A percentile compares a stretch with the other conserved stretches of the same genome.
phyloP scores from a whole-genome alignment of 495 filamentous ascomycete species.

The Podospora pseudopauciseta region DNA sequence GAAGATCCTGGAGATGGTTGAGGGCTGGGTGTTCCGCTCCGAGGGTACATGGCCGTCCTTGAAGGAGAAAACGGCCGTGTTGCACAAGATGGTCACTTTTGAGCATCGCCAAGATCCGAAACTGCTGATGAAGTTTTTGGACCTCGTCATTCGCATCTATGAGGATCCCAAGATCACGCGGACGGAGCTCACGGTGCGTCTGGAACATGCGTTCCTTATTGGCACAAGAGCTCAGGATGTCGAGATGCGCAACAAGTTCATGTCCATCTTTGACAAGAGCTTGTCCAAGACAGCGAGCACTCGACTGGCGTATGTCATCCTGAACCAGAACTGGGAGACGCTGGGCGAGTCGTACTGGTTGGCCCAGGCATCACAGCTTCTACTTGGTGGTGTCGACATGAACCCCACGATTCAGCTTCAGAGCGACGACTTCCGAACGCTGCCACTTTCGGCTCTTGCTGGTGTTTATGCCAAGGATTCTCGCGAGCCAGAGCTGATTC shows the following conservation, averaged over 20 bases:
- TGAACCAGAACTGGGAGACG: constrained; percentile 96
- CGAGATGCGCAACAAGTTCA: constrained; percentile 94
- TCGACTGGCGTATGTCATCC: constrained; percentile 80
- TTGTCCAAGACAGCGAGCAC: constrained; percentile 81
- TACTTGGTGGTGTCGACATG: constrained; percentile 88
- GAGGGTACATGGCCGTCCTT: constrained; percentile 91
- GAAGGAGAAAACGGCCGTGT: constrained; percentile 95
- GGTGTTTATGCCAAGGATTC: constrained; percentile 66
- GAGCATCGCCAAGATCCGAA: constrained; percentile 77
- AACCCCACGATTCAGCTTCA: constrained; percentile 70
- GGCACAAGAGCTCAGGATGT: constrained; percentile 91
- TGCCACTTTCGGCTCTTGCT: constrained; percentile 66
- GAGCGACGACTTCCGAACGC: constrained; percentile 74
- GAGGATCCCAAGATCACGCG: constrained; percentile 92
- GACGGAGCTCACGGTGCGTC: constrained; percentile 89
- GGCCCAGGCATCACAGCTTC: constrained; percentile 83
- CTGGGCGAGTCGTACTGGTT: constrained; percentile 94
- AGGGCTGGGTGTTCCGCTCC: constrained; percentile 89
- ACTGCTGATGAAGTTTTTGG: constrained; percentile 85
- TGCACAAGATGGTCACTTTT: constrained; percentile 96
- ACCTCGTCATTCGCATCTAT: constrained; percentile 95
- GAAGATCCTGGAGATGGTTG: constrained; percentile 92
- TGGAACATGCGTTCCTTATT: constrained; percentile 97
- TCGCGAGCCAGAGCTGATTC: constrained; percentile 66
- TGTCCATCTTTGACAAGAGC: constrained; percentile 89